Evolutionary conservation across 1,139 yeast genomes (phyloP), one percentile per base, ranked within the genome.

Genomic region (Candida freyschussii): DNA sequence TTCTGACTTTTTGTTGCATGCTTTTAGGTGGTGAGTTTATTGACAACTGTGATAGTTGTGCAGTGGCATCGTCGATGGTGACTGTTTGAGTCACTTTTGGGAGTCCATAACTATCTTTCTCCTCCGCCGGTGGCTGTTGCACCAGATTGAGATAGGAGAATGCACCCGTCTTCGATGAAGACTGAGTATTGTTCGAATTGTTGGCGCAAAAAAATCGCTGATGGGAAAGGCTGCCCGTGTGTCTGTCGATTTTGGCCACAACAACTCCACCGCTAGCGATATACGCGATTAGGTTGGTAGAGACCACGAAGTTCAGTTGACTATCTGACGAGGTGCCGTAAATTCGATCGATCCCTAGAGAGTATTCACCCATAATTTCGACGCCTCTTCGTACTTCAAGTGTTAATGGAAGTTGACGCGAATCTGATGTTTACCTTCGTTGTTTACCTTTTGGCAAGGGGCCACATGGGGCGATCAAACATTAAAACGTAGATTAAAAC

Each of bases 181-280:
- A 11, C 13, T 27, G 30, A 2, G 36, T 20, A n/a, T 6, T 15
- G 17, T 21, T 25, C 26, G 63, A 62, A 45, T 60, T 60, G 17
- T 68, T 69, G 19, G 78, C 78, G 53, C 75, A 71, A 47, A 68
- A 72, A 47, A 72, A 72, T 39, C 75, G 53, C 45, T 72, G 78
- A 32, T 52, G 39, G 13, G 42, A 32, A 3, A 47, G 34, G 7
- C 29, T 24, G 2, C 44, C 43, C 5, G 44, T 19, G 35, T 42
- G 27, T 15, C 32, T 43, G 32, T 59, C 52, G 2, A 67, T 36
- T 17, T 53, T 47, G 26, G 71, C 57, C 5, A 75, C 73, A 5
- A 77, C 80, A 1, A 76, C 83, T 1, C 85, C 85, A 6, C 83
- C 82, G 30, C 85, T 77, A 4, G 82, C 82, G 2, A 75, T 67